Evolutionary conservation across 345 rosid species (phyloP), one percentile per base, ranked within the genome.

Genomic region (Aegle marmelos): DNA sequence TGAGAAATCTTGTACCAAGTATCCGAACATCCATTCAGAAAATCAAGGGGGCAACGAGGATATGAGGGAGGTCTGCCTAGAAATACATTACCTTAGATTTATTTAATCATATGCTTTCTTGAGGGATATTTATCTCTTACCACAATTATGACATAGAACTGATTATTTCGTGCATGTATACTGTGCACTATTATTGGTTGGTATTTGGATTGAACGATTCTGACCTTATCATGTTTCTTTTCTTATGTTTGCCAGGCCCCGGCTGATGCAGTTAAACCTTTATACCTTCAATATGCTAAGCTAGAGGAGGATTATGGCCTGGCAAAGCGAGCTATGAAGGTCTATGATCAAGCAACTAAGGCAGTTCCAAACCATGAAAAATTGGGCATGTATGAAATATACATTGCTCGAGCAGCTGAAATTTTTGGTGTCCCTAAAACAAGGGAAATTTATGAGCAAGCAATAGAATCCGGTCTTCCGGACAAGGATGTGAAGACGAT

Each of bases 241-340:
- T 28, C 50, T 70, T 70, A 34, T 77, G 36, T 73, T 61, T 78
- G 68, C 68, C 89, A 93, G 99, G 91, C 99, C 65, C 98, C 99
- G 78, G 88, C 99, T 25, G 99, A 94, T 83, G 80, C 87, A 54
- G 97, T 92, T 9, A 96, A 93, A 82, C 97, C 97, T 22, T 79
- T 94, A 68, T 94, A 87, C 83, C 99, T 96, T 81, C 98, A 94
- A 79, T 96, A 92, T 82, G 99, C 99, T 31, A 96, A 96, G 86
- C 85, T 96, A 66, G 99, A 96, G 81, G 98, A 94, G 81, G 99
- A 96, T 75, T 91, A 86, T 77, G 99, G 99, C 78, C 83, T 96
- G 63, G 98, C 98, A 57, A 96, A 96, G 85, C 89, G 98, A 80
- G 99, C 98, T 21, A 96, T 96, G 98, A 92, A 90, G 79, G 97